These are phyloP conservation scores for Phytophthora hybrid DNA, from an alignment of 352 stramenopile species.

Conservation along the genomic window DNA sequence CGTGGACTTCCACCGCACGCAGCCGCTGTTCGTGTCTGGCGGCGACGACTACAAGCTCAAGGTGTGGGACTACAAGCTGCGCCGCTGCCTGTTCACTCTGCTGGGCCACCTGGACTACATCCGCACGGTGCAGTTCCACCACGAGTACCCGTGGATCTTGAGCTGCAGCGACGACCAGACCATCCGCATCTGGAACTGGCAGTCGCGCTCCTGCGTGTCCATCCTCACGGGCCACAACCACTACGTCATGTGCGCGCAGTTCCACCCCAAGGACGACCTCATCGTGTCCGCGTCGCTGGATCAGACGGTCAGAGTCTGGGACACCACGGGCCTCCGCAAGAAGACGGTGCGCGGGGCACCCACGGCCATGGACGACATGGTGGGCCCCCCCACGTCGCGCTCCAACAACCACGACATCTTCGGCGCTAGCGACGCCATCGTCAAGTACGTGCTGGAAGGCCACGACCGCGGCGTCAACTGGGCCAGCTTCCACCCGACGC, in stretches of 20 bases:
- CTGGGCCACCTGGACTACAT: conserved; percentile 99
- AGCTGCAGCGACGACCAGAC: conserved; percentile 99
- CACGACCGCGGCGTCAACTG: conserved; percentile 99
- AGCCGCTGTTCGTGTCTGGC: conserved; percentile 98
- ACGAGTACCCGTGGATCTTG: conserved; percentile 99
- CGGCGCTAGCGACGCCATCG: conserved; percentile 98
- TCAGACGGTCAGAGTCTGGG: conserved; percentile 99
- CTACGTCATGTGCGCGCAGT: conserved; percentile 99
- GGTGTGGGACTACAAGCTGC: conserved; percentile 99
- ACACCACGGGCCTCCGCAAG: conserved; percentile 99
- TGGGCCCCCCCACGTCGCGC: conserved; percentile 49
- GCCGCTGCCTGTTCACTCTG: conserved; percentile 98
- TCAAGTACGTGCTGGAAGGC: conserved; percentile 99
- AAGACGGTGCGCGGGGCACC: conserved; percentile 96
- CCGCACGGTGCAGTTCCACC: conserved; percentile 99
- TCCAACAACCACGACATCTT: conserved; percentile 96
- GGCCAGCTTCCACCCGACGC: conserved; percentile 98
- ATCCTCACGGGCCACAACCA: conserved; percentile 99
- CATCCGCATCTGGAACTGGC: conserved; percentile 99
- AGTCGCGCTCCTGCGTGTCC: conserved; percentile 98
- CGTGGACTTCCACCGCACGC: conserved; percentile 98
- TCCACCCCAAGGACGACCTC: conserved; percentile 99
- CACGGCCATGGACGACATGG: conserved; percentile 78
- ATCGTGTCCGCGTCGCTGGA: conserved; percentile 99
- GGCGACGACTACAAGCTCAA: conserved; percentile 99